These are phyloP conservation scores for Sungouiella thailandica DNA, from an alignment of 805 yeast species.

Conservation along the genomic window DNA sequence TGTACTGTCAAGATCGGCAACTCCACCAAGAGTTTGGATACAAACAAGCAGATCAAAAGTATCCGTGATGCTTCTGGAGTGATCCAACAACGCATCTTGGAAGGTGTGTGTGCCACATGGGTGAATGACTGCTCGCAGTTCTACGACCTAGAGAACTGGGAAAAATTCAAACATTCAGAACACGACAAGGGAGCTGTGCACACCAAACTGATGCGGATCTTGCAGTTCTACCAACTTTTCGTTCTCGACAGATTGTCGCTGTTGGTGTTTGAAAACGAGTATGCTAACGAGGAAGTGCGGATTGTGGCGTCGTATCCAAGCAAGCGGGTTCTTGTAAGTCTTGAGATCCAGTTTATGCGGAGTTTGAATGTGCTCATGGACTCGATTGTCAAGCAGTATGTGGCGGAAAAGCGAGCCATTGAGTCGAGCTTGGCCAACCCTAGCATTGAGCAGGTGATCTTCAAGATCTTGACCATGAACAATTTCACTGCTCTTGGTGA, in stretches of 20 bases:
- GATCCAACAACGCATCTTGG: constrained; percentile 35
- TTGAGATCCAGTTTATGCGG: constrained; percentile 43
- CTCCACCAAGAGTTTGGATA: constrained; percentile 25
- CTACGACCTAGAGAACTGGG: constrained; percentile 41
- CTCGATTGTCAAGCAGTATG: constrained; percentile 36
- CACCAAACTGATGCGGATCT: constrained; percentile 32
- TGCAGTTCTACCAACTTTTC: constrained; percentile 33
- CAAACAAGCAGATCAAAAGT: constrained; percentile 32
- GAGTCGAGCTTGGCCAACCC: constrained; percentile 5
- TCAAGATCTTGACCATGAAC: constrained; percentile 40
- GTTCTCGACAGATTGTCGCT: constrained; percentile 26
- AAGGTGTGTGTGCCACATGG: constrained; percentile 41
- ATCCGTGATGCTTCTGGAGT: constrained; percentile 27
- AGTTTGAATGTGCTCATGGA: constrained; percentile 37
- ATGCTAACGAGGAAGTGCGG: constrained; percentile 18
- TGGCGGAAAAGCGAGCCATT: constrained; percentile 10
- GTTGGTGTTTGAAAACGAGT: constrained; percentile 19
- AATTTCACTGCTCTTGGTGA: constrained; percentile 35
- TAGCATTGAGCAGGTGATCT: constrained; percentile 23
- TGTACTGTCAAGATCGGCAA: constrained; percentile 31
- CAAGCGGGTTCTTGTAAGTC: constrained; percentile 34
- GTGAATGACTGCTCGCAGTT: constrained; percentile 42
- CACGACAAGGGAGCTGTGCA: constrained; percentile 18
- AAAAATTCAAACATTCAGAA: constrained; percentile 14
- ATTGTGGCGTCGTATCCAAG: constrained; percentile 35